Evolutionary conservation across 305 asterid genomes (phyloP).

Genomic region (Fraxinus baroniana): DNA sequence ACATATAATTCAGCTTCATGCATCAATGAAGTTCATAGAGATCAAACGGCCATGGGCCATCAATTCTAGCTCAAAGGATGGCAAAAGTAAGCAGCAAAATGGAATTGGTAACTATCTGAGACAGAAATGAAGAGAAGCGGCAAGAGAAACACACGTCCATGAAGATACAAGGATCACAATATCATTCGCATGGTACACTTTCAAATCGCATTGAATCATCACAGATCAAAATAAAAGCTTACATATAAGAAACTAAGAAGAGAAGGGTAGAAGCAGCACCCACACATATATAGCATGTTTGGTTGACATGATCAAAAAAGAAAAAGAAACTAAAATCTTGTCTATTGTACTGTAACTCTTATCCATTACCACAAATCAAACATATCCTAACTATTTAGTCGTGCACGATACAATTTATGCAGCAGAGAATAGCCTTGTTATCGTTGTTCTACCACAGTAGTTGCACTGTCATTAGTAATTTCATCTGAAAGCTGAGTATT

Average conservation of each 20-base stretch:
- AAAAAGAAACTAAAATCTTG: not conserved
- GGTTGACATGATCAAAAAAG: not conserved
- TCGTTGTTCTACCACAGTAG: slow-evolving; percentile 1
- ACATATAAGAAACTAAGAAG: not conserved
- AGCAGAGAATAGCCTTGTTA: not conserved
- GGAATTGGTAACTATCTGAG: slow-evolving; percentile 1
- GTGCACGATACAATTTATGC: not conserved
- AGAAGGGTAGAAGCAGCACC: not conserved
- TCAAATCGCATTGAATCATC: not conserved
- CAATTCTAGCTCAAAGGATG: not conserved
- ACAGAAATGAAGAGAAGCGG: not conserved
- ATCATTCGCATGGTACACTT: not conserved
- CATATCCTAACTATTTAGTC: not conserved
- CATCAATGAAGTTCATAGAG: not conserved
- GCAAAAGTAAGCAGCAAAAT: not conserved
- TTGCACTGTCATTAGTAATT: not conserved
- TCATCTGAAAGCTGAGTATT: slow-evolving; percentile 2
- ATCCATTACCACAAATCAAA: not conserved
- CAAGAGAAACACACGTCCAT: not conserved
- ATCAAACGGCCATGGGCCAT: not conserved
- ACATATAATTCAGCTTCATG: not conserved
- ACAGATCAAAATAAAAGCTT: not conserved
- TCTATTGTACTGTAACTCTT: not conserved
- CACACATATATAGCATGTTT: not conserved
- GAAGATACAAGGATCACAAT: not conserved